phyloP scores from a whole-genome alignment of 2,329 filamentous ascomycete genomes.

The Trichoderma cornu-damae region DNA sequence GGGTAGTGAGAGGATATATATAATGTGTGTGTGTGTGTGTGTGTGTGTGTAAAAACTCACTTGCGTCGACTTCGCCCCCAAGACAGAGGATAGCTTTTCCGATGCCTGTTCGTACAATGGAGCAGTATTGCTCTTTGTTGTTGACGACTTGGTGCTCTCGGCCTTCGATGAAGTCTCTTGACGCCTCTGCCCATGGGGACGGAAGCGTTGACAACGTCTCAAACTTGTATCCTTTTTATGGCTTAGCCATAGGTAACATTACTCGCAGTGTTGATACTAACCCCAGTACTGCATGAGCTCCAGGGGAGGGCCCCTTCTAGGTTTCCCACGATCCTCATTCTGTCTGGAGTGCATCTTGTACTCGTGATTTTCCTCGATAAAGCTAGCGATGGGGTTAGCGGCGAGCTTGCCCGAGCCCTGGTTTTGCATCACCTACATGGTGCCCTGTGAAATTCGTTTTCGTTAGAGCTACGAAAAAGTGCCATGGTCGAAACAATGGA shows the following conservation, averaged over 20 bases:
- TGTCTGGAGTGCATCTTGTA: slow-evolving; percentile 61
- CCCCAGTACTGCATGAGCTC: slow-evolving; percentile 93
- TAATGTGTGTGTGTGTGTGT: too few relatives aligned
- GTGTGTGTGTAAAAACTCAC: slow-evolving; percentile 49
- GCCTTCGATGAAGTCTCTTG: slow-evolving; percentile 71
- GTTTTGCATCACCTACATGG: background rate
- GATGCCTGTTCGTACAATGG: slow-evolving; percentile 82
- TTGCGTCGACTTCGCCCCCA: slow-evolving; percentile 88
- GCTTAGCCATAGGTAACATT: background rate
- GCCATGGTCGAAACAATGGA: slow-evolving; percentile 21
- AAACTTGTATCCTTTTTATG: slow-evolving; percentile 79
- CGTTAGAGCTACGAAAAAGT: background rate
- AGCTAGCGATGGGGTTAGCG: slow-evolving; percentile 46
- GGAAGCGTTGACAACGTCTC: slow-evolving; percentile 78
- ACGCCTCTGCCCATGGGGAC: slow-evolving; percentile 64
- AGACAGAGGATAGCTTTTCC: slow-evolving; percentile 70
- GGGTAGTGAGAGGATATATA: too few relatives aligned
- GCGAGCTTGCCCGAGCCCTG: background rate
- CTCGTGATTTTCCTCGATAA: slow-evolving; percentile 84
- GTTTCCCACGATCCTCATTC: slow-evolving; percentile 42
- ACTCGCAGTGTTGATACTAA: slow-evolving; percentile 34
- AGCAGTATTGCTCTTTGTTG: slow-evolving; percentile 94
- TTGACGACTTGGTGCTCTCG: slow-evolving; percentile 68
- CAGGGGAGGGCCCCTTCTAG: slow-evolving; percentile 47
- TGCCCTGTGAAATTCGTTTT: background rate